Evolutionary conservation across 129 eudicot genomes (phyloP).

Genomic region (Helichrysum umbraculigerum): DNA sequence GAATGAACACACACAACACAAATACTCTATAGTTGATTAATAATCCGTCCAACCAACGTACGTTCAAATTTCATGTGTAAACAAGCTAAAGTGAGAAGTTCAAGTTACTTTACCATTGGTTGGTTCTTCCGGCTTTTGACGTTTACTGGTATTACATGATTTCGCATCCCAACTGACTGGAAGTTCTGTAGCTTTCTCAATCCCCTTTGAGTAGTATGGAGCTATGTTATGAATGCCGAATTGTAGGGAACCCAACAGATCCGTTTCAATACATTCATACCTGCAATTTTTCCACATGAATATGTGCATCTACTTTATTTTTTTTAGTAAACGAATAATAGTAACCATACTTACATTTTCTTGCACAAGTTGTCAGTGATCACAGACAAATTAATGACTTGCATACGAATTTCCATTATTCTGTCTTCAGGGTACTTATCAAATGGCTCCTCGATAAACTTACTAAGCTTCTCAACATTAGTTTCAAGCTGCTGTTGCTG

Average conservation of each 20-base stretch:
- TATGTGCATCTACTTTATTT: conserved; percentile 17
- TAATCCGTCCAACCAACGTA: background rate
- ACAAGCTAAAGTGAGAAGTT: background rate
- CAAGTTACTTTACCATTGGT: conserved; percentile 48
- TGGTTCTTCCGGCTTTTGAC: conserved; percentile 40
- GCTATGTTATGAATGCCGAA: conserved; percentile 74
- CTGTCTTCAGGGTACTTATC: conserved; percentile 50
- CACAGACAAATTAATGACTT: conserved; percentile 77
- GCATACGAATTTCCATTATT: conserved; percentile 76
- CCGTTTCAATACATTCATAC: conserved; percentile 95
- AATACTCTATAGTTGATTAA: too few species aligned
- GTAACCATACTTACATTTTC: conserved; percentile 71
- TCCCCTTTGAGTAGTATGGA: conserved; percentile 84
- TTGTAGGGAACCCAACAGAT: conserved; percentile 75
- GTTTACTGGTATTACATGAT: conserved; percentile 30
- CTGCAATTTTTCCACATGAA: conserved; percentile 39
- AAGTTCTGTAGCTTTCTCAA: conserved; percentile 83
- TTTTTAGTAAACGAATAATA: background rate
- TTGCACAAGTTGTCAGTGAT: conserved; percentile 80
- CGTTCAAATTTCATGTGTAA: background rate
- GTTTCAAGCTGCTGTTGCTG: conserved; percentile 97
- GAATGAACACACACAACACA: background rate
- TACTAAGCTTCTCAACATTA: conserved; percentile 82
- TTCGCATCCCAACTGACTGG: conserved; percentile 39
- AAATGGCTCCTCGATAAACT: conserved; percentile 86